Base-by-base conservation (phyloP, 352 stramenopile species). In the Phytophthora aleatoria region DNA sequence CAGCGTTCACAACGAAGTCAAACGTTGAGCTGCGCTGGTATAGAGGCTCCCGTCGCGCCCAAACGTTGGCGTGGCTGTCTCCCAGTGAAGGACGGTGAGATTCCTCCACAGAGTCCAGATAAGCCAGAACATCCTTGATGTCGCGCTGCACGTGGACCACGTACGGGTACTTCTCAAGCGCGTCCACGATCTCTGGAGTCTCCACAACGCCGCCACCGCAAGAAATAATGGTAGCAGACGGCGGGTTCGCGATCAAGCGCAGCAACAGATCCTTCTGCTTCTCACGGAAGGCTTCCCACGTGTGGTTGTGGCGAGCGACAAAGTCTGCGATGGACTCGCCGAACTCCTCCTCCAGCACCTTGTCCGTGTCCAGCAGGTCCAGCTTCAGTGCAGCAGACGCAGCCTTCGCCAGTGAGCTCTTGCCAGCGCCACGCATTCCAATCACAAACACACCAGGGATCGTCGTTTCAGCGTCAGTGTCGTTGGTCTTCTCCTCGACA, bases 361-460 rank as follows among this genome's bases (percentile, higher is more conserved):
- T 76, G 67, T 97, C 89, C 33, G 86, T 93, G 49, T 97, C 89
- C 16, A 97, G 61, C 20, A 91, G 66, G 50, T 74, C 57, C 55
- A 94, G 59, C 31, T 74, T 77, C 12, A 97, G 70, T 10, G 67
- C 56, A 9, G 42, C 15, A 0, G 85, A 76, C 0, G 81, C 85
- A 0, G 74, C 64, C n/a, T 79, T 75, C 2, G 77, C 89, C 36
- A 97, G 60, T 11, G 87, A 94, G 20, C 81, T 88, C 72, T 97
- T 97, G 43, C 89, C 89, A 24, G 83, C 87, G 36, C 89, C 89
- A 38, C 89, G 89, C 87, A 97, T 96, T 49, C 89, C 89, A 39
- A 96, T 80, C 11, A 96, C n/a, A 60, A 96, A 92, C 26, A 96
- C 58, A 13, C 75, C 80, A 27, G 86, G 83, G 0, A 70, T 54